Evolutionary conservation across 202 grass and related monocot species (phyloP).

Genomic region (Panicum hallii): DNA sequence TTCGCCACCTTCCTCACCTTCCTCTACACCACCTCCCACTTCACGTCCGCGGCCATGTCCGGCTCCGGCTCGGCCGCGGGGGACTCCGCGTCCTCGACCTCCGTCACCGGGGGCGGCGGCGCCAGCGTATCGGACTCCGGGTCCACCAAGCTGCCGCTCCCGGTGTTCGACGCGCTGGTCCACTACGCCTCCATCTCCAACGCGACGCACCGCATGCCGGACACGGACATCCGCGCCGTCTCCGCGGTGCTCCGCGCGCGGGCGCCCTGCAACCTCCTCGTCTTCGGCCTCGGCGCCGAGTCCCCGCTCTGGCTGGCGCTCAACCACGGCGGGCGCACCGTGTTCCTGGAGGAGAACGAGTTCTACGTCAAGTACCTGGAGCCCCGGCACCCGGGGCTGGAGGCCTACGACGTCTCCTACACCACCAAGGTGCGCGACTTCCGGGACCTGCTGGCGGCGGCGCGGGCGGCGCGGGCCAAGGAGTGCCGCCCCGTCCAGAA

Average conservation of each 20-base stretch:
- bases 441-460: constrained; percentile 55
- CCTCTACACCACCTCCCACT: constrained; percentile 50
- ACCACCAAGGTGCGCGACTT: constrained; percentile 66
- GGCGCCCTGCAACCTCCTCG: constrained; percentile 74
- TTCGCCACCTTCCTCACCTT: constrained; percentile 67
- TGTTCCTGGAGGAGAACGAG: constrained; percentile 82
- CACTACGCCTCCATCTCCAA: constrained; percentile 71
- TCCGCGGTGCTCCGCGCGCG: constrained; percentile 55
- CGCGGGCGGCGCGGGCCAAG: constrained; percentile 36
- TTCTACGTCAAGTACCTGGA: constrained; percentile 90
- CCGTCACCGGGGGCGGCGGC: not conserved
- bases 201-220: constrained; percentile 68
- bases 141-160: constrained; percentile 45
- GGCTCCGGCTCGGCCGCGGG: not conserved
- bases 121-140: not conserved
- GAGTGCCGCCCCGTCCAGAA: constrained; percentile 92
- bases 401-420: constrained; percentile 86
- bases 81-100: not conserved
- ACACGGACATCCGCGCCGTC: constrained; percentile 78
- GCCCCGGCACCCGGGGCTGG: constrained; percentile 65
- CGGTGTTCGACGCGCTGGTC: constrained; percentile 76
- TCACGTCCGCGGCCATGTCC: not conserved
- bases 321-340: constrained; percentile 73
- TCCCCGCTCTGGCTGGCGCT: constrained; percentile 79
- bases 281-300: constrained; percentile 73